phyloP scores from a whole-genome alignment of 805 yeast genomes.

The Pichia manshurica region DNA sequence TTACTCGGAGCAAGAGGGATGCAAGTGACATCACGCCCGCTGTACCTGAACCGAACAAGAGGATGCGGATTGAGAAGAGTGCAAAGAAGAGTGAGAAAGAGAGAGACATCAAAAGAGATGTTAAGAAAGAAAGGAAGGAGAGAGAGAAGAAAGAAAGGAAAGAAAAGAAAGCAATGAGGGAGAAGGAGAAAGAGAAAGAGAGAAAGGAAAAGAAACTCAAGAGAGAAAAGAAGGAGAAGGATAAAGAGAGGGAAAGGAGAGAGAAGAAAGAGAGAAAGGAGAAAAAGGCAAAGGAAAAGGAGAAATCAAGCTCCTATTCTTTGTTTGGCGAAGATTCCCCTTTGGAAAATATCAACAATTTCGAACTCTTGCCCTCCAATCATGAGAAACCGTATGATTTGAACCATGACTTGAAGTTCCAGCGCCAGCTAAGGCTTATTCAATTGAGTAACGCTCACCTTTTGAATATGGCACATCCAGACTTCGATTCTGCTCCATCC shows the following conservation, averaged over 20 bases:
- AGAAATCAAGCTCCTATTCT: background rate
- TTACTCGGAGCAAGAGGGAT: no score
- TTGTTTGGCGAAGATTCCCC: slow-evolving; percentile 7
- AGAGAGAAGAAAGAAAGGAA: background rate
- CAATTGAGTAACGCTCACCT: slow-evolving; percentile 8
- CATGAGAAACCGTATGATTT: slow-evolving; percentile 8
- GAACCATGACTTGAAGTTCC: slow-evolving; percentile 7
- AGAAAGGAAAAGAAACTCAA: background rate
- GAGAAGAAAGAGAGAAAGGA: background rate
- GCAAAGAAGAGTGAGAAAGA: background rate
- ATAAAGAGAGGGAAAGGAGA: background rate
- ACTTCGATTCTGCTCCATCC: background rate
- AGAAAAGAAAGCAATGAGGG: background rate
- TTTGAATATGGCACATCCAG: slow-evolving; percentile 4
- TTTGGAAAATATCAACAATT: slow-evolving; percentile 6
- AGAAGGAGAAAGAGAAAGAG: background rate
- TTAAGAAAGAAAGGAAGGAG: background rate
- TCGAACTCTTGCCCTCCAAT: background rate
- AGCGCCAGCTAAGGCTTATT: slow-evolving; percentile 6
- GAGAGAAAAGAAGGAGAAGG: background rate
- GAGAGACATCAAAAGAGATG: background rate
- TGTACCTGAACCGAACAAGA: no score
- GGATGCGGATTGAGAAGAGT: background rate
- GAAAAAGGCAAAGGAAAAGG: background rate
- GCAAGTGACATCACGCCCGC: no score